A percentile compares a stretch with the other conserved stretches of the same genome.
Evolutionary conservation across 495 filamentous ascomycete genomes (phyloP).

Genomic region (Xylaria cubensis): DNA sequence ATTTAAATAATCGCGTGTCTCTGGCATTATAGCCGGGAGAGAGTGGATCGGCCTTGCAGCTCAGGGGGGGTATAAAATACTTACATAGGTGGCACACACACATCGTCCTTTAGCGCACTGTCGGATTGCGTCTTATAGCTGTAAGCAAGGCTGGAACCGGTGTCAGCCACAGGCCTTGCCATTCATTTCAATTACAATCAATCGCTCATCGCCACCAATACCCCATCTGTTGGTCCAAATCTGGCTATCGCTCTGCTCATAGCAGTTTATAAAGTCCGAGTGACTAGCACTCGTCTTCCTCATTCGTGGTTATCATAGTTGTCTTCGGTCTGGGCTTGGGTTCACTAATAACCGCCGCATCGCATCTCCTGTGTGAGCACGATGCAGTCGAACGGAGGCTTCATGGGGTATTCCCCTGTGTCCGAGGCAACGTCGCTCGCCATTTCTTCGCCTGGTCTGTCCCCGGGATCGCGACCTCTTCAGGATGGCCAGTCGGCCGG

Average conservation of each 20-base stretch:
- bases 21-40: conserved; percentile 9
- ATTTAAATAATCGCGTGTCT: background rate
- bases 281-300: background rate
- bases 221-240: background rate
- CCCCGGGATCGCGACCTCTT: conserved; percentile 31
- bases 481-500: conserved; percentile 27
- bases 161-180: conserved; percentile 12
- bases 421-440: conserved; percentile 38
- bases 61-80: background rate
- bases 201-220: conserved; percentile 11
- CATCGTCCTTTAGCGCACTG: conserved; percentile 5
- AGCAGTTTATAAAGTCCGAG: background rate
- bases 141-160: conserved; percentile 21
- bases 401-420: conserved; percentile 34
- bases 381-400: conserved; percentile 39
- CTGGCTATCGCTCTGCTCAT: conserved; percentile 6
- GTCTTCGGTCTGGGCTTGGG: background rate
- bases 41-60: conserved; percentile 4
- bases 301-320: background rate
- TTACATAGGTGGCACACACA: background rate
- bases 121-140: conserved; percentile 17
- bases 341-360: background rate
- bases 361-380: conserved; percentile 24
- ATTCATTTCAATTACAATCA: conserved; percentile 3
- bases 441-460: conserved; percentile 34